These are phyloP conservation scores for Blastobotrys ciferrii DNA, from an alignment of 1,139 yeast species.

Conservation along the genomic window DNA sequence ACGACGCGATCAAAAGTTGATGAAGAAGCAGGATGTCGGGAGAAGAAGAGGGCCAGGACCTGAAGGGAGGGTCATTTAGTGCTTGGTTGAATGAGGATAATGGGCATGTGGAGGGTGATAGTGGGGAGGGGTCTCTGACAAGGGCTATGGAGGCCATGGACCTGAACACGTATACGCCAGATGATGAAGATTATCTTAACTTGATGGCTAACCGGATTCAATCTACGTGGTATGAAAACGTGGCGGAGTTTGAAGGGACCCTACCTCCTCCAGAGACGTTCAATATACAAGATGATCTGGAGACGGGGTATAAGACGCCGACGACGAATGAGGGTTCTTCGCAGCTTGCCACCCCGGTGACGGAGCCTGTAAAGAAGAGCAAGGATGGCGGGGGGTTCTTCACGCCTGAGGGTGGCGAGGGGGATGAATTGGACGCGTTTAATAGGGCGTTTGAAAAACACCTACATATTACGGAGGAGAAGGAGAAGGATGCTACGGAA, in stretches of 20 bases:
- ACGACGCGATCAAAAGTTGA: too few relatives aligned
- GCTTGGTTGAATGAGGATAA: constrained; percentile 5
- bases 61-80: constrained; percentile 1
- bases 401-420: constrained; percentile 5
- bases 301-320: constrained; percentile 4
- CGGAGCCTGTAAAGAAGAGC: constrained; percentile 3
- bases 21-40: neutral
- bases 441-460: constrained; percentile 9
- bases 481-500: constrained; percentile 1
- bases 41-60: neutral
- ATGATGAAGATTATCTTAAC: neutral
- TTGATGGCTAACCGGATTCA: constrained; percentile 5
- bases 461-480: constrained; percentile 10
- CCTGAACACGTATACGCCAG: neutral
- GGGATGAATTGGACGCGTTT: constrained; percentile 14
- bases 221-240: neutral
- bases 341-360: constrained; percentile 6
- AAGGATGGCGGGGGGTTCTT: neutral
- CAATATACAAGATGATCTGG: neutral
- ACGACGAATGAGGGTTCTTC: neutral
- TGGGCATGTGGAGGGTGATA: neutral
- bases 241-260: neutral
- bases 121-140: neutral
- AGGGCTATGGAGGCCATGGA: constrained; percentile 2
- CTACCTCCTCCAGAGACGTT: constrained; percentile 6